Base-by-base conservation (phyloP, 352 stramenopile species). In the Globisporangium spinosum region DNA sequence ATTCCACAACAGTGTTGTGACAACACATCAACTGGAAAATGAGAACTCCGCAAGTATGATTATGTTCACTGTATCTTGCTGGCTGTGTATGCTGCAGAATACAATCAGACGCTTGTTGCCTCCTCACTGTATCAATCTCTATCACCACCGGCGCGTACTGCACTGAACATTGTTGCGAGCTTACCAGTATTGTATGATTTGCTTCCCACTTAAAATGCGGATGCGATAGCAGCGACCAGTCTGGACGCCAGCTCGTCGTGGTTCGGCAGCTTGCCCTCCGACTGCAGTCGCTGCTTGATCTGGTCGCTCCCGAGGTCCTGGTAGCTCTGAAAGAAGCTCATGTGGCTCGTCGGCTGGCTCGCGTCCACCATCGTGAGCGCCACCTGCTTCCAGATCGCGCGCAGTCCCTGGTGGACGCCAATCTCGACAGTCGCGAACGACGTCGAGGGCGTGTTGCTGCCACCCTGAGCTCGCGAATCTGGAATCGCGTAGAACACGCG, bases 211-310 rank as follows among this genome's bases (percentile, higher is more conserved):
- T 8, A 72, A 27, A 64, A 89, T 25, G 75, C 67, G 0, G 75
- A 65, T 5, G 73, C 72, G 58, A 89, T 83, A 6, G 79, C 66
- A 38, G 78, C 77, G 59, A 91, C 77, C 60, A 90, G 57, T 29
- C 65, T 78, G 8, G 81, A 88, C 5, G 81, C 70, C 4, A 91
- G 68, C 59, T 91, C 83, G 64, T 91, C 83, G 54, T 90, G 81
- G 10, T 65, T 81, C 13, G 80, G 82, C 23, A 90, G 67, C 57
- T 82, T 76, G 8, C 69, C 62, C 4, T 85, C 79, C 3, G 72
- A 61, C 64, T 81, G 77, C 35, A 83, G 65, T 15, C 77, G 75
- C 34, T 83, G 73, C 40, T 75, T 57, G 34, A 85, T 47, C 9
- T 73, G 38, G 12, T 68, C 71, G 5, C 68, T 47, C 22, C 74